Evolutionary conservation across 2,329 filamentous ascomycete species (phyloP), one percentile per base, ranked within the genome.

Genomic region (Iodosphaeria phyllophila): DNA sequence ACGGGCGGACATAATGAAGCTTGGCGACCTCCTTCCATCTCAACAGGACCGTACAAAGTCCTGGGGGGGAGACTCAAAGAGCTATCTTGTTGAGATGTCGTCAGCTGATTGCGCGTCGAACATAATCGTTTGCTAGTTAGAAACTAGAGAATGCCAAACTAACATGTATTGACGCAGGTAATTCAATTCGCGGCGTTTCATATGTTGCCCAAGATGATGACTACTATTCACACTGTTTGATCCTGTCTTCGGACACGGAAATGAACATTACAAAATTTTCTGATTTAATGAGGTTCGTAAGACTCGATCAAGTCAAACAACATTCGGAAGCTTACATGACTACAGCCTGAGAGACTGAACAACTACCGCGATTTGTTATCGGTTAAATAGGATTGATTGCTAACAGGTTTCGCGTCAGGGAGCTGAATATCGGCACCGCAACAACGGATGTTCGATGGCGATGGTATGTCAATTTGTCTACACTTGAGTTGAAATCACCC

Each of bases 1-100:
- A 70, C 65, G 65, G 65, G 65, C 65, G 65, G 65, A 69, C 65
- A 70, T 65, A 67, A 64, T 54, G 50, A 62, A 66, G 56, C 20
- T 43, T 42, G 51, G 45, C 47, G 40, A 42, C 51, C 46, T 43
- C 47, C 53, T 43, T 51, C 50, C 47, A 46, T 42, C 48, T 60
- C 59, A 63, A 49, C 63, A 51, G 58, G 63, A 56, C 49, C 58
- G 61, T 69, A 70, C 64, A 71, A 64, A 64, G 51, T 60, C 58
- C 56, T 58, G 62, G 58, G 63, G 57, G 56, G 50, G 41, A 48
- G 52, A 44, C 38, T 38, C 31, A 35, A 39, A 44, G 48, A 51
- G 59, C 49, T 46, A 63, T 69, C 58, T 67, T 65, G 65, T 58
- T 71, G 65, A 71, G 46, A 67, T 44, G 53, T 70, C 65, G 65